Conservation (phyloP, 495 filamentous ascomycete genomes). For the Penicillium robsamsonii region DNA sequence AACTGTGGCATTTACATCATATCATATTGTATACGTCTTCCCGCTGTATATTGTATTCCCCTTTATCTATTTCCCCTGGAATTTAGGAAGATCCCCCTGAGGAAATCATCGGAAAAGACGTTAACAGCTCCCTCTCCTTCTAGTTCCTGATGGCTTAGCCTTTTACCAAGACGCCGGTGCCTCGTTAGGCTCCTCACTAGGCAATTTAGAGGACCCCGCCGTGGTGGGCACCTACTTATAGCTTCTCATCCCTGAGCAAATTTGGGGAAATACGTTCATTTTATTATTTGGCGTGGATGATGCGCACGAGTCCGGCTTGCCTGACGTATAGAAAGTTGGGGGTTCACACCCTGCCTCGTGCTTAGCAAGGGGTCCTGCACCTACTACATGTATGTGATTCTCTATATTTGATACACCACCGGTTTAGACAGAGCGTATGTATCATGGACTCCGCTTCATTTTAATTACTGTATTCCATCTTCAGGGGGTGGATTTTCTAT, state of each 20-base stretch:
- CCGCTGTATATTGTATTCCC: not conserved
- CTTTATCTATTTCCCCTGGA: not conserved
- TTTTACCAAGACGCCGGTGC: constrained; percentile 1
- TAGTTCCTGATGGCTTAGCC: not conserved
- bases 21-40: not conserved
- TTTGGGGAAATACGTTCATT: not conserved
- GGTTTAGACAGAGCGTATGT: not conserved
- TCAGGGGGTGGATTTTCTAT: not conserved
- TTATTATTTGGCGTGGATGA: constrained; percentile 4
- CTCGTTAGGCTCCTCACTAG: constrained; percentile 14
- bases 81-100: constrained; percentile 1
- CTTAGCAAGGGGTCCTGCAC: constrained; percentile 10
- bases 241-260: constrained; percentile 1
- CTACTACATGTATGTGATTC: not conserved
- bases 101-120: too few species aligned
- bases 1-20: too few species aligned
- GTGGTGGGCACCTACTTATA: constrained; percentile 4
- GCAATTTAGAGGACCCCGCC: constrained; percentile 12
- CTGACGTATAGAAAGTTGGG: constrained; percentile 15
- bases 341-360: constrained; percentile 27
- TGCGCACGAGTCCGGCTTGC: constrained; percentile 18
- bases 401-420: constrained; percentile 12
- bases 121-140: constrained; percentile 3
- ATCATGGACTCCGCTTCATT: not conserved
- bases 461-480: not conserved